Conservation (phyloP, 306 rosid genomes). For the Cucumis melo region DNA sequence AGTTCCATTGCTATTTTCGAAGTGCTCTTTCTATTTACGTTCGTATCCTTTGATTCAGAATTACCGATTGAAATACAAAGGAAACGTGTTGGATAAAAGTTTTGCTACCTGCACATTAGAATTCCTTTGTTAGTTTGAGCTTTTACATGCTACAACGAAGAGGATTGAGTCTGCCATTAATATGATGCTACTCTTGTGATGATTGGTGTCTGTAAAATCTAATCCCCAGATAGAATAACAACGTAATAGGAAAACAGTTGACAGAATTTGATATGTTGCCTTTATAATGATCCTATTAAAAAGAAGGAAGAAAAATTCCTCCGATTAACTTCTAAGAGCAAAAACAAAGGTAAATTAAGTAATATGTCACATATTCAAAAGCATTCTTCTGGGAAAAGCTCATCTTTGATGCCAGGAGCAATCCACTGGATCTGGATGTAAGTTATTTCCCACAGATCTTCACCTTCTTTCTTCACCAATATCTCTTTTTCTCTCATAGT, state of each 20-base stretch:
- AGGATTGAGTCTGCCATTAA: not conserved
- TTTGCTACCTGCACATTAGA: not conserved
- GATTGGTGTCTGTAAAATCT: not conserved
- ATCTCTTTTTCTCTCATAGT: slow-evolving; percentile 57
- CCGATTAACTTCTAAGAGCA: not conserved
- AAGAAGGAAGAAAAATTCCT: not conserved
- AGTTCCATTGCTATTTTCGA: not conserved
- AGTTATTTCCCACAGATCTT: slow-evolving; percentile 77
- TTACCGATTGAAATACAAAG: not conserved
- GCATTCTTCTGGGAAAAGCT: slow-evolving; percentile 46
- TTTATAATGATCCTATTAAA: too few species aligned
- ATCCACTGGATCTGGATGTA: slow-evolving; percentile 88
- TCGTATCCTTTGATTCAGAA: not conserved
- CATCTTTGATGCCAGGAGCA: slow-evolving; percentile 68
- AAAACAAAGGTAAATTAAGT: not conserved
- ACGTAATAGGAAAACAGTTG: not conserved
- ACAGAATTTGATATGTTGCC: not conserved
- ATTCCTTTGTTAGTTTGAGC: not conserved
- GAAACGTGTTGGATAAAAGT: not conserved
- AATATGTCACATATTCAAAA: not conserved
- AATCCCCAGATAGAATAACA: not conserved
- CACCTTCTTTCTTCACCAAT: slow-evolving; percentile 43
- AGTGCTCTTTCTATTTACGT: not conserved
- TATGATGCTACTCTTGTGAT: not conserved
- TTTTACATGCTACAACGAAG: not conserved